Conservation (phyloP, 2,329 filamentous ascomycete species). For the Cladosporium sp. region DNA sequence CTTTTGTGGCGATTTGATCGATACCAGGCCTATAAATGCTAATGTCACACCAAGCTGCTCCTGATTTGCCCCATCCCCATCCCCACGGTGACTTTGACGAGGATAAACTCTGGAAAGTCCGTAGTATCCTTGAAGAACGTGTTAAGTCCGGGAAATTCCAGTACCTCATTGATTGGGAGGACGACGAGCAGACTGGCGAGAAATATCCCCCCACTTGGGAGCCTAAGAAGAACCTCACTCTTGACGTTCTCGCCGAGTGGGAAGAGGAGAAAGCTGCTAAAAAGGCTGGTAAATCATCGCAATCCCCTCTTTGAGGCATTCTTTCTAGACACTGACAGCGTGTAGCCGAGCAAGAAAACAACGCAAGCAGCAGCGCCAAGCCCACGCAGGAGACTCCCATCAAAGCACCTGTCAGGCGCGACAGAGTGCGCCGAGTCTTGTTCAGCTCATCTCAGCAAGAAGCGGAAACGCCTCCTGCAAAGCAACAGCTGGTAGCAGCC, state of each 20-base stretch:
- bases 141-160: conserved; percentile 20
- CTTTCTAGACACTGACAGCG: not conserved
- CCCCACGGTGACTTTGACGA: conserved; percentile 26
- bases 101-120: conserved; percentile 24
- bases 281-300: conserved; percentile 1
- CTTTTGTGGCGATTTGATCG: too few species aligned
- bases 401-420: not conserved
- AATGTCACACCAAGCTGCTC: not conserved
- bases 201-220: conserved; percentile 52
- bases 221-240: conserved; percentile 34
- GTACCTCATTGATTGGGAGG: conserved; percentile 57
- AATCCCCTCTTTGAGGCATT: not conserved
- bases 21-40: too few species aligned
- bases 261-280: conserved; percentile 24
- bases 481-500: not conserved
- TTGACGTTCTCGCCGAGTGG: conserved; percentile 35
- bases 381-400: not conserved
- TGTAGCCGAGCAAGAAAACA: not conserved
- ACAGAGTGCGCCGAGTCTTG: not conserved
- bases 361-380: not conserved
- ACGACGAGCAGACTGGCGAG: conserved; percentile 47
- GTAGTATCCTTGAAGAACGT: conserved; percentile 30
- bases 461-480: not conserved
- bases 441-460: not conserved
- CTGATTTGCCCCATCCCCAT: conserved; percentile 16